A percentile compares a stretch with the other conserved stretches of the same genome.
These are phyloP conservation scores for Tremellales sp. DNA, from an alignment of 1,284 basidiomycete species.

Conservation along the genomic window DNA sequence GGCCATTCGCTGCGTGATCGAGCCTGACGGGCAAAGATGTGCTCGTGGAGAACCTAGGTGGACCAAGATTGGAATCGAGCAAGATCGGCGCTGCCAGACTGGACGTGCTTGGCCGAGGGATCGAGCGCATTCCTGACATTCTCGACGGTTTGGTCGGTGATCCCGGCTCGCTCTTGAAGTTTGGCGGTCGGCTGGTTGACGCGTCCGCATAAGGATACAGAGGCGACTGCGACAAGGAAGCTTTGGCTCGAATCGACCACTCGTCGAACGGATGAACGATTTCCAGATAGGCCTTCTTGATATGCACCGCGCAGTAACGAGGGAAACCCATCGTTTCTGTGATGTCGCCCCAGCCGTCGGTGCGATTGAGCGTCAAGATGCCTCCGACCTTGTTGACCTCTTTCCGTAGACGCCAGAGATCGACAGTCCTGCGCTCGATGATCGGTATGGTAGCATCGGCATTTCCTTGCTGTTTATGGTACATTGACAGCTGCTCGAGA, in stretches of 20 bases:
- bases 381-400: constrained; percentile 87
- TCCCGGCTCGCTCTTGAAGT: constrained; percentile 16
- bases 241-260: constrained; percentile 72
- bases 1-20: constrained; percentile 4
- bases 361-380: constrained; percentile 66
- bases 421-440: constrained; percentile 85
- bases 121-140: constrained; percentile 11
- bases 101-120: constrained; percentile 5
- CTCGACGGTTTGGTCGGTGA: constrained; percentile 19
- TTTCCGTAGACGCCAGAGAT: constrained; percentile 87
- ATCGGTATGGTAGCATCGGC: constrained; percentile 81
- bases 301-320: constrained; percentile 50
- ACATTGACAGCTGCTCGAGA: constrained; percentile 90
- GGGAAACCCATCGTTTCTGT: constrained; percentile 73
- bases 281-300: constrained; percentile 76
- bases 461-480: constrained; percentile 84
- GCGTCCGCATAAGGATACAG: constrained; percentile 22
- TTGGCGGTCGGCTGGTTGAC: constrained; percentile 16
- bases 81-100: neutral
- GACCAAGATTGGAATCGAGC: neutral
- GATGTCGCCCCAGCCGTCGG: constrained; percentile 80
- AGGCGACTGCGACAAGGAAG: constrained; percentile 28
- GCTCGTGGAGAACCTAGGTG: neutral
- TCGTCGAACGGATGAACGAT: constrained; percentile 93
- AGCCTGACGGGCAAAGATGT: neutral